Evolutionary conservation across 208 protist genomes (phyloP).

Genomic region (Crithidia brevicula): DNA sequence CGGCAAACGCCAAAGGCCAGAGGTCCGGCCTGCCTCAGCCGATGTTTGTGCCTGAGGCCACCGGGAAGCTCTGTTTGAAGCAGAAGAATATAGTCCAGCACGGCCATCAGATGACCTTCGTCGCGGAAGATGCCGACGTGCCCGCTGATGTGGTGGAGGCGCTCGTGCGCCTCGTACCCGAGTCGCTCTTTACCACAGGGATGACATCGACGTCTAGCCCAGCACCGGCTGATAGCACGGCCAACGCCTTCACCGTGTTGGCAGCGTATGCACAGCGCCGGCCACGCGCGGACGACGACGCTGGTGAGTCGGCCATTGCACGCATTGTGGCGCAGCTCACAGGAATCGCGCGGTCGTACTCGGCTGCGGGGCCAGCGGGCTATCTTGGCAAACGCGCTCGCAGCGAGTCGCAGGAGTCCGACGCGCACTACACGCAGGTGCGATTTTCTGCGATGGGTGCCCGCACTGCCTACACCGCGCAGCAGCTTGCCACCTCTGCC

Average conservation of each 20-base stretch:
- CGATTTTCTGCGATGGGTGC: constrained; percentile 28
- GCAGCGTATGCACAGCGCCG: constrained; percentile 22
- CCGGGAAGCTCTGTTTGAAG: constrained; percentile 66
- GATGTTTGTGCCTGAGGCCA: constrained; percentile 19
- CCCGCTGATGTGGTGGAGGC: constrained; percentile 43
- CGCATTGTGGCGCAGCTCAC: constrained; percentile 20
- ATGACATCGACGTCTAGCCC: not conserved
- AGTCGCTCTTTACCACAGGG: constrained; percentile 22
- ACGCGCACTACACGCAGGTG: constrained; percentile 31
- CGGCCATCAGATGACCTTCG: constrained; percentile 71
- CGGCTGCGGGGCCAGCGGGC: not conserved
- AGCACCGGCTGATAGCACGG: not conserved
- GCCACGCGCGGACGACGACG: constrained; percentile 6
- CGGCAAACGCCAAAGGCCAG: too few species aligned
- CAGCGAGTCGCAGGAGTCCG: constrained; percentile 13
- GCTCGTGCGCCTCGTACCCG: constrained; percentile 25
- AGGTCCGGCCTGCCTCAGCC: constrained; percentile 9
- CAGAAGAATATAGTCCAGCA: constrained; percentile 64
- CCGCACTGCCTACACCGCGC: constrained; percentile 6
- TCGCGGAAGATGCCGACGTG: constrained; percentile 50
- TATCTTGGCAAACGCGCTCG: not conserved
- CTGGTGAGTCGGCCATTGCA: constrained; percentile 13
- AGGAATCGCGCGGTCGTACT: constrained; percentile 13
- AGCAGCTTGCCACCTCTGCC: constrained; percentile 1
- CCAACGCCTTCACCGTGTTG: constrained; percentile 19